Evolutionary conservation across 108 stramenopile genomes (phyloP).

Genomic region (Nannochloropsis gaditana): DNA sequence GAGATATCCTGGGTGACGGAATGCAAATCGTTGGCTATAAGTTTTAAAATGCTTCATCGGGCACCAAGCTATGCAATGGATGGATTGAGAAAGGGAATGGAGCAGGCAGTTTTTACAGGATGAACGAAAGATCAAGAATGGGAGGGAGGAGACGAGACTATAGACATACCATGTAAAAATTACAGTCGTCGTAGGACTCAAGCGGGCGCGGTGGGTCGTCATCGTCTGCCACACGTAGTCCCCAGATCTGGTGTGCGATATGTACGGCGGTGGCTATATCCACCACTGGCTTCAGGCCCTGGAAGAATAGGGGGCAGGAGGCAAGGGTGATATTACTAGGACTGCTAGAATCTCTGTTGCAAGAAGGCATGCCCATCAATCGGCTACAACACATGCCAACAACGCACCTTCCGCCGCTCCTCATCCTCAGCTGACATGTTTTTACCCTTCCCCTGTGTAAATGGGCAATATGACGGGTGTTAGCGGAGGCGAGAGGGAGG

Average conservation of each 20-base stretch:
- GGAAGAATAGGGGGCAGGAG: not conserved
- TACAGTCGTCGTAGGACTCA: not conserved
- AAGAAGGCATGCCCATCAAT: too few species aligned
- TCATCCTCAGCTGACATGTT: slow-evolving; percentile 1
- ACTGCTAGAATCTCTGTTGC: too few species aligned
- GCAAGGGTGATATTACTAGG: not conserved
- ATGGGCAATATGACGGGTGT: too few species aligned
- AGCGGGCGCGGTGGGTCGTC: not conserved
- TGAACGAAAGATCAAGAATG: too few species aligned
- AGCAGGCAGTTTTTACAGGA: too few species aligned
- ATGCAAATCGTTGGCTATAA: not conserved
- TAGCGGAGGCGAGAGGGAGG: too few species aligned
- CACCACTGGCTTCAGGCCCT: slow-evolving; percentile 2
- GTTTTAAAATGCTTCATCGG: too few species aligned
- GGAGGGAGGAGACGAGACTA: too few species aligned
- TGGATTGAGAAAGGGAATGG: too few species aligned
- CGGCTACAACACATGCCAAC: too few species aligned
- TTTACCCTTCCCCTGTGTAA: too few species aligned
- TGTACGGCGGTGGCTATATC: not conserved
- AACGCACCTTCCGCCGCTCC: not conserved
- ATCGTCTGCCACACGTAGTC: not conserved
- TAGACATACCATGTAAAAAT: not conserved
- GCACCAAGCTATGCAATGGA: too few species aligned
- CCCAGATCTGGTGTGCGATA: not conserved
- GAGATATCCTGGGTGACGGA: not conserved